Base-by-base conservation (phyloP, 129 eudicot species). In the Centaurea solstitialis region DNA sequence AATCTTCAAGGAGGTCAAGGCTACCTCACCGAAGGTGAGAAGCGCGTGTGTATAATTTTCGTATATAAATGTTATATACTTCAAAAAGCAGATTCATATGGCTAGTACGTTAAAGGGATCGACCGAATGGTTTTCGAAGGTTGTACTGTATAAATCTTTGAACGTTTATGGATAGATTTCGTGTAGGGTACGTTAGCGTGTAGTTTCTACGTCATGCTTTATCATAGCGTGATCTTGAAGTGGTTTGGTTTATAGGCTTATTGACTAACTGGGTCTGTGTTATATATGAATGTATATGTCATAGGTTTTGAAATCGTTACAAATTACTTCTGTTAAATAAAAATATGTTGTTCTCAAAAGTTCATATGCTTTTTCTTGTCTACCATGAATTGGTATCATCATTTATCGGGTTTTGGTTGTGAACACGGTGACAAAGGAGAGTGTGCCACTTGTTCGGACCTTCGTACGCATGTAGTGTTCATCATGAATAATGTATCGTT, bases 61-160 rank as follows among this genome's bases (percentile, higher is more conserved):
- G 22, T 53, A 53, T 53, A 53, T 53, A 53, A 53, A 53, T 17
- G 18, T 53, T 53, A 53, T 17, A 53, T 53, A 53, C 21, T 17
- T 53, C 9, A 53, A 17, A 50, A 53, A 53, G 22, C 6, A 53
- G 64, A 53, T 53, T 53, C 64, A 53, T 17, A 53, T 53, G 18
- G 22, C 1, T 53, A 3, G 64, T 53, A 53, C 3, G 0, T 62
- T 20, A 62, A 62, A 62, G 30, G 8, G 24, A 62, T 11, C 1
- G 33, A n/a, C 75, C 30, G 45, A 43, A 78, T 15, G 81, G 66
- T 64, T 77, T 77, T 6, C 2, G 64, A 4, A 53, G 22, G 64
- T 53, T 53, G 64, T 53, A n/a, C 4, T 38, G 30, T 62, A 18
- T 6, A 21, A 62, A 62, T 20, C 30, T 18, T 62, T 62, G 26